A percentile compares a stretch with the other conserved stretches of the same genome.
These are phyloP conservation scores for Amesomyces nigricolor DNA, from an alignment of 2,329 filamentous ascomycete genomes.

Conservation along the genomic window DNA sequence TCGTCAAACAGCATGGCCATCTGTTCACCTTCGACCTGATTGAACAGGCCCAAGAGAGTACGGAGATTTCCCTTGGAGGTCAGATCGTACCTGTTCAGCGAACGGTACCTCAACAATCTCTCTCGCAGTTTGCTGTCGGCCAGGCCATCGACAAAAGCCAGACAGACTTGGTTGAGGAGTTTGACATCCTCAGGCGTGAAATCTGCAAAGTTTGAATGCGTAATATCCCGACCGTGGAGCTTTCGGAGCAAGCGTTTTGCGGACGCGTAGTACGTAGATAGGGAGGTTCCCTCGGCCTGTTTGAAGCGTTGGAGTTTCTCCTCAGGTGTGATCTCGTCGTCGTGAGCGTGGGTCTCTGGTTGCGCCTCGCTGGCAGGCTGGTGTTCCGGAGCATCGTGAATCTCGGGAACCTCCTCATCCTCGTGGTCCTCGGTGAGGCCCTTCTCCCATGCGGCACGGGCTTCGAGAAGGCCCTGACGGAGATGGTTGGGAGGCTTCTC, in stretches of 20 bases:
- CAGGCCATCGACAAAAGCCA: conserved; percentile 51
- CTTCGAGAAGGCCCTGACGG: conserved; percentile 54
- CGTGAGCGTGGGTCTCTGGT: neutral
- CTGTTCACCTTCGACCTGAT: conserved; percentile 52
- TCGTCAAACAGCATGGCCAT: conserved; percentile 47
- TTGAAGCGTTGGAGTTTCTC: conserved; percentile 16
- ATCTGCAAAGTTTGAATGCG: conserved; percentile 39
- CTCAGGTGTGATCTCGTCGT: neutral
- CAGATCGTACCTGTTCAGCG: conserved; percentile 37
- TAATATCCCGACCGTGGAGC: conserved; percentile 46
- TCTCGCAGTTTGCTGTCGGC: conserved; percentile 40
- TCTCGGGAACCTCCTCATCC: conserved; percentile 21
- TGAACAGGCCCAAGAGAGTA: conserved; percentile 49
- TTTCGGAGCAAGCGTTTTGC: conserved; percentile 47
- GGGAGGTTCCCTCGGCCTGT: conserved; percentile 24
- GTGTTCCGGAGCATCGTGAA: conserved; percentile 18
- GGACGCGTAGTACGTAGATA: conserved; percentile 42
- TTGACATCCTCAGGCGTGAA: conserved; percentile 42
- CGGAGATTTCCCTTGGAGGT: conserved; percentile 33
- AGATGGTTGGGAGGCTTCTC: conserved; percentile 60
- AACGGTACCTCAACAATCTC: conserved; percentile 43
- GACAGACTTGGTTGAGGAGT: conserved; percentile 47
- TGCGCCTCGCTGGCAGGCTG: conserved; percentile 5
- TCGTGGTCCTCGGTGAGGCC: conserved; percentile 38
- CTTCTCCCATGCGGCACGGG: conserved; percentile 66